phyloP scores from a whole-genome alignment of 345 rosid genomes.

The Bruguiera parviflora region DNA sequence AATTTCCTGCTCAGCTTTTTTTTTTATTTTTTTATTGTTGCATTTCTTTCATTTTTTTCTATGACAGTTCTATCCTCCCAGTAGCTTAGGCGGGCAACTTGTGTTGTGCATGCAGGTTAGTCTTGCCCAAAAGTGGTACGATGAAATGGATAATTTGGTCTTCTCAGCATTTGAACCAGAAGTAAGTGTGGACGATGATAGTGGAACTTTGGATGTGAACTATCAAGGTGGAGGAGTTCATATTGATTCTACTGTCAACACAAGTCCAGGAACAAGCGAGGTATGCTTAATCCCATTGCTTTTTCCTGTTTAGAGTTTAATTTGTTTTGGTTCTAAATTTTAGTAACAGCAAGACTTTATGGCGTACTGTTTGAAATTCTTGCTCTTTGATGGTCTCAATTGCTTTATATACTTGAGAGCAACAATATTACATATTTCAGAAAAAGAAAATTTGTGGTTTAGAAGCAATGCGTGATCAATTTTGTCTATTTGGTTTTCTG shows the following conservation, averaged over 20 bases:
- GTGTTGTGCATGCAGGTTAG: slow-evolving; percentile 58
- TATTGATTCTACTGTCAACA: slow-evolving; percentile 59
- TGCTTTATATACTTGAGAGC: no score
- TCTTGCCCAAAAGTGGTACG: slow-evolving; percentile 85
- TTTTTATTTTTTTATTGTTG: background rate
- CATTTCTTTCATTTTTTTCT: background rate
- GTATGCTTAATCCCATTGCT: slow-evolving; percentile 33
- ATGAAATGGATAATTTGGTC: slow-evolving; percentile 81
- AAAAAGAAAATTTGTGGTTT: no score
- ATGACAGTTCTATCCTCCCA: background rate
- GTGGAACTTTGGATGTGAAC: slow-evolving; percentile 22
- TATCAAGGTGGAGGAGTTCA: slow-evolving; percentile 39
- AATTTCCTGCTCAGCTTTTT: background rate
- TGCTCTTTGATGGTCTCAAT: background rate
- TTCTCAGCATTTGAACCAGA: slow-evolving; percentile 50
- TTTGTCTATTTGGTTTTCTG: background rate
- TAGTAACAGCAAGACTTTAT: background rate
- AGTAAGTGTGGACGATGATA: slow-evolving; percentile 38
- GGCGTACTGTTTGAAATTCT: background rate
- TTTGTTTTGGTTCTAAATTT: background rate
- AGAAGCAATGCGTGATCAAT: no score
- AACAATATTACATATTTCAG: no score
- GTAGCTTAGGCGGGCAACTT: slow-evolving; percentile 12
- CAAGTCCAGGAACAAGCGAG: slow-evolving; percentile 90
- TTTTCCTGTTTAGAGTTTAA: background rate